A percentile compares a stretch with the other conserved stretches of the same genome.
These are phyloP conservation scores for Apodospora peruviana DNA, from an alignment of 495 filamentous ascomycete species.

Conservation along the genomic window DNA sequence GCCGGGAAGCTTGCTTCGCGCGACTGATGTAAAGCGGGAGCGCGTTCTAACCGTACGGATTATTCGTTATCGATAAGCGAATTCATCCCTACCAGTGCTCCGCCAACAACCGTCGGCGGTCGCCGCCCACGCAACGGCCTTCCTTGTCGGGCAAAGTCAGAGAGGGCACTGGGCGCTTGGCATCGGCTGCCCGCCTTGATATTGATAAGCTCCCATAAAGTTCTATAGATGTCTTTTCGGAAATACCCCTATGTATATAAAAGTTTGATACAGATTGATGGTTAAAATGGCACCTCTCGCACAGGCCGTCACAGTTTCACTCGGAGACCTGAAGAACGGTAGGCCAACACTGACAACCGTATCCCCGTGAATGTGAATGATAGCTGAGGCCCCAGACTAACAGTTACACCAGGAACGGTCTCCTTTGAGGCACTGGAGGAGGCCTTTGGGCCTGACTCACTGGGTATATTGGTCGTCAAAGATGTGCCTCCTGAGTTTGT, in stretches of 20 bases:
- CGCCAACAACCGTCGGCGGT: no score
- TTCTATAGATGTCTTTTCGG: background rate
- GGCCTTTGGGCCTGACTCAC: constrained; percentile 85
- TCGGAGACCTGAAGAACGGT: constrained; percentile 49
- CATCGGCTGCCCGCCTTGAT: background rate
- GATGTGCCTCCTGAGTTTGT: constrained; percentile 69
- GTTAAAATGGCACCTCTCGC: constrained; percentile 35
- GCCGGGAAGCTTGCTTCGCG: background rate
- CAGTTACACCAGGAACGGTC: constrained; percentile 48
- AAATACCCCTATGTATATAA: background rate
- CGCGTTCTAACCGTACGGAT: no score
- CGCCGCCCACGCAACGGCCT: background rate
- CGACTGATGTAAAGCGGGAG: no score
- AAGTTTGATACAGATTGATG: no score
- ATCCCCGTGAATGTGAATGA: background rate
- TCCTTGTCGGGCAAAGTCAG: background rate
- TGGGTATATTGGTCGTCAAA: constrained; percentile 90
- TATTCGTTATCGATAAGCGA: no score
- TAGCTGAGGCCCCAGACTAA: constrained; percentile 3
- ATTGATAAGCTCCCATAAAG: background rate
- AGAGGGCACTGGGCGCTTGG: background rate
- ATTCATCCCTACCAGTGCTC: no score
- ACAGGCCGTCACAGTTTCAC: constrained; percentile 46
- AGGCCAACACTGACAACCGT: background rate
- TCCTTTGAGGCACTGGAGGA: constrained; percentile 68